phyloP scores from a whole-genome alignment of 371 early-diverging fungal genomes.

The Dentiscutata heterogama region DNA sequence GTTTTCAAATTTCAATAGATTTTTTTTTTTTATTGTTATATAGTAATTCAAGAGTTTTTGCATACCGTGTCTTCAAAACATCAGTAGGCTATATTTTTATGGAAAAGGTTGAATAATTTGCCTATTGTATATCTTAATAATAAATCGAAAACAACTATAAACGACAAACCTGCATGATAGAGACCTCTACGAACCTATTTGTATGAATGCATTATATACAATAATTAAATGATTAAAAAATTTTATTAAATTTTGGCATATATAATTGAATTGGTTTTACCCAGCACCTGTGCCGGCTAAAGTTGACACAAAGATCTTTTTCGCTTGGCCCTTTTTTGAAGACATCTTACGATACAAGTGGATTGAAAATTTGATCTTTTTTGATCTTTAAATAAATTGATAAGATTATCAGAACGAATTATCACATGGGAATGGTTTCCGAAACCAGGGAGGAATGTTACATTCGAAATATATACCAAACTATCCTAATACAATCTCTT shows the following conservation, averaged over 20 bases:
- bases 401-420: too few species aligned
- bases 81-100: slow-evolving; percentile 39
- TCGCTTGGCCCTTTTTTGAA: background rate
- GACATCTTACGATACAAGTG: background rate
- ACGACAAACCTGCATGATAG: slow-evolving; percentile 36
- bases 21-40: background rate
- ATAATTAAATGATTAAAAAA: background rate
- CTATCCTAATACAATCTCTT: too few species aligned
- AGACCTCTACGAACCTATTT: slow-evolving; percentile 28
- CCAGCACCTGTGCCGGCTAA: slow-evolving; percentile 46
- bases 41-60: background rate
- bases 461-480: too few species aligned
- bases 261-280: background rate
- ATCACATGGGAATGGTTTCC: too few species aligned
- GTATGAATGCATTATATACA: background rate
- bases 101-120: background rate
- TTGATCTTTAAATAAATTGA: too few species aligned
- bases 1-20: background rate
- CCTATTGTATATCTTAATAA: background rate
- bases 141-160: background rate
- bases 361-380: too few species aligned
- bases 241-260: background rate
- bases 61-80: slow-evolving; percentile 42
- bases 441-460: too few species aligned
- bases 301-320: slow-evolving; percentile 17